Base-by-base conservation (phyloP, 257 asterid species). In the Anisodus tanguticus region DNA sequence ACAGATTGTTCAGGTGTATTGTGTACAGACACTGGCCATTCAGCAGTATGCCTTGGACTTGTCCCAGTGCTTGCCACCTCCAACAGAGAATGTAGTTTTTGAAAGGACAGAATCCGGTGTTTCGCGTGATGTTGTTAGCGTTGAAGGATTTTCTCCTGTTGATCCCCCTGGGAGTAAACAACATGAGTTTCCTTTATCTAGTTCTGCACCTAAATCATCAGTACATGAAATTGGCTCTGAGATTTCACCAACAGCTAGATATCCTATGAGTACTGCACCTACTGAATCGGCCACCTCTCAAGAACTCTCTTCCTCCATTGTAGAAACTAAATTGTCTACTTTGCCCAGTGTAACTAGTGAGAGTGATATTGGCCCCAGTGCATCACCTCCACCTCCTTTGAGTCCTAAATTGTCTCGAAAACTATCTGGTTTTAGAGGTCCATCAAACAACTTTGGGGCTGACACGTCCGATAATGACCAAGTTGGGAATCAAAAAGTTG, bases 21-120 rank as follows among this genome's bases (percentile, higher is more conserved):
- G 99, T 83, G 97, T 97, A 85, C 99, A 97, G 90, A 97, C 99
- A 1, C 98, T 91, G 86, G 99, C 98, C 83, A 97, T 97, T 89
- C 98, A 97, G 92, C 97, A 95, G 88, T 95, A 97, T 88, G 98
- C 98, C 47, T 87, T 97, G 89, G 98, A 97, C 69, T 89, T 94
- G 86, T 95, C 94, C 19, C 99, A 94, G 87, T 97, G 99, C 88
- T 89, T 95, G 69, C 98, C 98, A 64, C 94, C 94, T 55, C 97
- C 94, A 4, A 82, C 87, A 83, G 98, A 91, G 79, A 93, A 86
- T 84, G 85, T 85, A 49, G 78, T 85, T 47, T 87, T 85, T 59
- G 98, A 97, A 86, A 95, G 86, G 90, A 86, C 94, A 63, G 97
- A 90, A 26, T 91, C 97, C 47, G 88, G 85, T 83, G 87, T 79